Evolutionary conservation across 1,284 basidiomycete species (phyloP).

Genomic region (Lignosus rhinocerotis): DNA sequence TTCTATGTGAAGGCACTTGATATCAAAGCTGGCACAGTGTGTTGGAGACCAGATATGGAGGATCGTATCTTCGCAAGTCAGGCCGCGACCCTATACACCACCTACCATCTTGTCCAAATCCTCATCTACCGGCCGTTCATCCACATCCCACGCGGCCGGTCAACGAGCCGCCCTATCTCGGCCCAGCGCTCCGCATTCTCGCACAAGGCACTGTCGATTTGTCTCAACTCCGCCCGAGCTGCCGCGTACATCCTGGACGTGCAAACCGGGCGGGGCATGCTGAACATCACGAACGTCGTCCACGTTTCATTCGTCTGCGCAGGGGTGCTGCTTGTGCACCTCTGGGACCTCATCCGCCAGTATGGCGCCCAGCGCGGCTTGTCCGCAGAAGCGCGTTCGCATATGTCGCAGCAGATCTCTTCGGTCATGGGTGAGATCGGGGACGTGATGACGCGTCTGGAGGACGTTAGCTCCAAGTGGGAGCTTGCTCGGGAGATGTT

Average conservation of each 20-base stretch:
- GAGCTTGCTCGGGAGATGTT: conserved; percentile 31
- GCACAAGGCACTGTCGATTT: conserved; percentile 60
- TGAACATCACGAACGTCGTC: conserved; percentile 30
- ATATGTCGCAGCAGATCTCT: conserved; percentile 24
- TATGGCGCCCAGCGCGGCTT: conserved; percentile 19
- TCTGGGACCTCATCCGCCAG: conserved; percentile 32
- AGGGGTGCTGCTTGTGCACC: conserved; percentile 31
- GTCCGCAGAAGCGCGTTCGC: conserved; percentile 7
- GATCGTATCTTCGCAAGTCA: conserved; percentile 58
- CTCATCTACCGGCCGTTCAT: conserved; percentile 80
- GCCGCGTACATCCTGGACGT: conserved; percentile 62
- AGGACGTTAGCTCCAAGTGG: conserved; percentile 31
- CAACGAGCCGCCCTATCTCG: conserved; percentile 12
- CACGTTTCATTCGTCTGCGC: conserved; percentile 30
- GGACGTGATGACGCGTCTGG: conserved; percentile 27
- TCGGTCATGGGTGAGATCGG: conserved; percentile 28
- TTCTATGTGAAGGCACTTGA: not conserved
- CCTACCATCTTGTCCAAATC: conserved; percentile 73
- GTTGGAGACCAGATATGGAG: conserved; percentile 65
- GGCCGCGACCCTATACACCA: conserved; percentile 65
- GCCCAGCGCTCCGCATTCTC: conserved; percentile 34
- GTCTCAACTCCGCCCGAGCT: conserved; percentile 64
- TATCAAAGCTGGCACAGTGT: conserved; percentile 43
- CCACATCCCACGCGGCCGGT: conserved; percentile 32
- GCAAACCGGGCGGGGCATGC: conserved; percentile 44